These are phyloP conservation scores for Quercus phellos DNA, from an alignment of 331 rosid genomes.

Conservation along the genomic window DNA sequence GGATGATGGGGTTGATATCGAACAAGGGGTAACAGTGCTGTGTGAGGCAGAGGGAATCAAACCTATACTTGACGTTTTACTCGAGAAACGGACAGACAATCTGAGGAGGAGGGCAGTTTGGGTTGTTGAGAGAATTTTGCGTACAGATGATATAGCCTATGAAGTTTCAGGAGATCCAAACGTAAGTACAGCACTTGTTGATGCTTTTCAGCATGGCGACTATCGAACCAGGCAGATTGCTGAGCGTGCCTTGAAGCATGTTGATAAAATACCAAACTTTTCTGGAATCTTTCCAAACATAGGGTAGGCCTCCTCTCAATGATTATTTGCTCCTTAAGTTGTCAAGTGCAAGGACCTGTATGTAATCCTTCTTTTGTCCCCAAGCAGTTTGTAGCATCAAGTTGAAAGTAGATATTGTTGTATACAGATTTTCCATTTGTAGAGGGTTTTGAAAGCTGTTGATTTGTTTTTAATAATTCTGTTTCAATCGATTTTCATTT, in stretches of 20 bases:
- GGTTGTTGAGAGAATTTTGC: slow-evolving; percentile 85
- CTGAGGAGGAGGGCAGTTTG: slow-evolving; percentile 89
- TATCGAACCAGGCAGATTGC: slow-evolving; percentile 89
- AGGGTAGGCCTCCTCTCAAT: slow-evolving; percentile 24
- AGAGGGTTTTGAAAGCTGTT: slow-evolving; percentile 22
- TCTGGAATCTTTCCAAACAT: slow-evolving; percentile 81
- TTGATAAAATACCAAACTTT: slow-evolving; percentile 95
- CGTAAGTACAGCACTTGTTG: slow-evolving; percentile 90
- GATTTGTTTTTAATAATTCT: slow-evolving; percentile 32
- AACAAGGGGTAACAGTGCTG: slow-evolving; percentile 71
- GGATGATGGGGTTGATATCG: slow-evolving; percentile 83
- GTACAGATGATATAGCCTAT: slow-evolving; percentile 70
- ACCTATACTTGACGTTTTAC: slow-evolving; percentile 72
- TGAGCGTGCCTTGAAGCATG: slow-evolving; percentile 90
- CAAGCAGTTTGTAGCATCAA: slow-evolving; percentile 28
- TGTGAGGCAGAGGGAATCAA: slow-evolving; percentile 68
- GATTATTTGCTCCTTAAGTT: slow-evolving; percentile 19
- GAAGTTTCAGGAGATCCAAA: slow-evolving; percentile 83
- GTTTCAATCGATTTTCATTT: slow-evolving; percentile 1
- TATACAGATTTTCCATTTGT: slow-evolving; percentile 40
- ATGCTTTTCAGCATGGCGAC: slow-evolving; percentile 95
- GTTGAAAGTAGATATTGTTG: slow-evolving; percentile 39
- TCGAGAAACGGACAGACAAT: slow-evolving; percentile 78
- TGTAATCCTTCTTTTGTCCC: slow-evolving; percentile 23
- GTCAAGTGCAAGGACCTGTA: slow-evolving; percentile 20